Evolutionary conservation across 306 rosid species (phyloP).

Genomic region (Luffa aegyptiaca): DNA sequence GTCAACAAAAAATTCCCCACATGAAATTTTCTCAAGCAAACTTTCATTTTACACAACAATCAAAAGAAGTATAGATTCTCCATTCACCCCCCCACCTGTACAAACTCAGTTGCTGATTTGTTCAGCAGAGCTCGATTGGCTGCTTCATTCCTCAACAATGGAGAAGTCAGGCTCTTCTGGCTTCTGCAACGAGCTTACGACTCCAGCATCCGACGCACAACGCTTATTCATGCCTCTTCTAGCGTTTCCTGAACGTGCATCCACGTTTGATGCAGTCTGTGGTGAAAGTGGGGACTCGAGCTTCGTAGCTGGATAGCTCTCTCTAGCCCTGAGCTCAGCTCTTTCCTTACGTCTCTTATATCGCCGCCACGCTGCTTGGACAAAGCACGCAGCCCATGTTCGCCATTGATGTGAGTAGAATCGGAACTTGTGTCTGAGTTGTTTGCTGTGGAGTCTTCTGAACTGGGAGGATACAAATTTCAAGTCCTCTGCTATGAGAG

Average conservation of each 20-base stretch:
- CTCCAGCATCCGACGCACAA: constrained; percentile 38
- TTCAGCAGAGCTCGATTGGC: background rate
- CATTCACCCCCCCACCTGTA: background rate
- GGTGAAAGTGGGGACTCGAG: constrained; percentile 19
- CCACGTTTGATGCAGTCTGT: constrained; percentile 15
- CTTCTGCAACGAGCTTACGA: constrained; percentile 49
- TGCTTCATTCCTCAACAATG: constrained; percentile 13
- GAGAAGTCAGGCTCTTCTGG: constrained; percentile 77
- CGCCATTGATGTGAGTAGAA: constrained; percentile 92
- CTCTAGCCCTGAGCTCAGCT: constrained; percentile 41
- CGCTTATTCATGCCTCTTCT: constrained; percentile 26
- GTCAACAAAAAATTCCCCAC: background rate
- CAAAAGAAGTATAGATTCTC: background rate
- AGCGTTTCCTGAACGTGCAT: constrained; percentile 17
- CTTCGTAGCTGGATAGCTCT: constrained; percentile 14
- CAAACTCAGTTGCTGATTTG: background rate
- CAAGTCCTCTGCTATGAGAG: constrained; percentile 79
- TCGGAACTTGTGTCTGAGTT: constrained; percentile 70
- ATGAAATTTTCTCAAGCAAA: background rate
- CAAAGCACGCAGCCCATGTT: constrained; percentile 76
- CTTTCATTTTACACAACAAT: background rate
- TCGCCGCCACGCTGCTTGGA: constrained; percentile 83
- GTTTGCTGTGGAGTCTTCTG: constrained; percentile 71
- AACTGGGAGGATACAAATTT: constrained; percentile 84
- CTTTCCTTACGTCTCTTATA: constrained; percentile 45